phyloP scores from a whole-genome alignment of 306 rosid genomes.

The Casuarina cunninghamiana region DNA sequence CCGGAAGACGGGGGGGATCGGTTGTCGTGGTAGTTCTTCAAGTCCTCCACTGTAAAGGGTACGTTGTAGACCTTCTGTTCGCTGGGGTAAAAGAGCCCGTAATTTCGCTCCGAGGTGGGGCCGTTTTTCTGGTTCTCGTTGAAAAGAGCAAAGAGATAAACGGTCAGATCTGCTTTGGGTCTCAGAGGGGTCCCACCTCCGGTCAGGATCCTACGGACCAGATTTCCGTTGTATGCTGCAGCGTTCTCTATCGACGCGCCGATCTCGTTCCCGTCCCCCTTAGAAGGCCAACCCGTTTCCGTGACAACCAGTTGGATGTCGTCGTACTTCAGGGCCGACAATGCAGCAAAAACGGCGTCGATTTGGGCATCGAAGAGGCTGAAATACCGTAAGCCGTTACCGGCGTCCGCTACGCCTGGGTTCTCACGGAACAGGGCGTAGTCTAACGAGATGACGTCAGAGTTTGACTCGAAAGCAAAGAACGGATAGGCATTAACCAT shows the following conservation, averaged over 20 bases:
- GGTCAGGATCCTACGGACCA: slow-evolving; percentile 73
- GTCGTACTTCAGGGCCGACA: slow-evolving; percentile 63
- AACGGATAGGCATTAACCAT: slow-evolving; percentile 97
- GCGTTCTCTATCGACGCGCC: slow-evolving; percentile 87
- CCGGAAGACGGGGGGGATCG: slow-evolving; percentile 36
- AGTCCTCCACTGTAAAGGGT: slow-evolving; percentile 62
- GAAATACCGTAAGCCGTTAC: slow-evolving; percentile 68
- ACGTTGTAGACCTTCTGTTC: slow-evolving; percentile 65
- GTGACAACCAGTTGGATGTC: slow-evolving; percentile 67
- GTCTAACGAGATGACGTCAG: slow-evolving; percentile 80
- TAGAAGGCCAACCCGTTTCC: slow-evolving; percentile 93
- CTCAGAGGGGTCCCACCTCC: slow-evolving; percentile 74
- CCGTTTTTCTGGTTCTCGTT: slow-evolving; percentile 81
- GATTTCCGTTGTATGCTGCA: slow-evolving; percentile 84
- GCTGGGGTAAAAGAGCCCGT: slow-evolving; percentile 79
- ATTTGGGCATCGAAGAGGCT: slow-evolving; percentile 91
- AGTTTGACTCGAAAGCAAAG: slow-evolving; percentile 87
- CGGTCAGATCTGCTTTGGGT: slow-evolving; percentile 87
- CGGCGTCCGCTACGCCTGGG: slow-evolving; percentile 82
- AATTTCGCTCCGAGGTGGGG: slow-evolving; percentile 82
- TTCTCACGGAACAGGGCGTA: slow-evolving; percentile 78
- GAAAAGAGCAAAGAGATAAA: slow-evolving; percentile 81
- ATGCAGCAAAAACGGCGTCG: slow-evolving; percentile 90
- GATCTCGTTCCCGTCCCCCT: slow-evolving; percentile 71
- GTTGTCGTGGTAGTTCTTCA: slow-evolving; percentile 44